Conservation (phyloP, 495 filamentous ascomycete genomes). For the Arthonia radiata region DNA sequence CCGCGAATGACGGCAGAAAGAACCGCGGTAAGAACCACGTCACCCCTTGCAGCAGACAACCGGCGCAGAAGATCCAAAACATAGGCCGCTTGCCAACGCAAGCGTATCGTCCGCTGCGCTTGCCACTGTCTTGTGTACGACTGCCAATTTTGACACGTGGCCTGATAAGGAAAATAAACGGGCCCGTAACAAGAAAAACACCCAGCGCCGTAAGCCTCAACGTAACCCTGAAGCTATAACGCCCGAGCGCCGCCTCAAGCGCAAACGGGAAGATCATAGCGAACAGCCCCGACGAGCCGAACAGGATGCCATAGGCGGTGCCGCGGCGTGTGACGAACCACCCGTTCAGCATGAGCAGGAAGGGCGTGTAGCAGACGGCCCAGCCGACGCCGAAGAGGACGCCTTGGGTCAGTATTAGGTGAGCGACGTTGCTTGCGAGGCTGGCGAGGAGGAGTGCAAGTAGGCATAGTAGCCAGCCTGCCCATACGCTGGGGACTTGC, state of each 20-base stretch:
- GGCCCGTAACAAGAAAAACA: slow-evolving; percentile 13
- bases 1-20: slow-evolving; percentile 8
- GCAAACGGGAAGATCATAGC: slow-evolving; percentile 15
- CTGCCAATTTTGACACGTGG: slow-evolving; percentile 17
- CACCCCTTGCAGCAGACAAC: slow-evolving; percentile 7
- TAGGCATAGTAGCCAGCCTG: slow-evolving; percentile 8
- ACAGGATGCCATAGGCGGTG: slow-evolving; percentile 19
- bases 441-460: slow-evolving; percentile 5
- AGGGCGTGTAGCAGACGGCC: slow-evolving; percentile 9
- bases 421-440: slow-evolving; percentile 6
- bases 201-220: slow-evolving; percentile 14
- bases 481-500: slow-evolving; percentile 3
- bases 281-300: slow-evolving; percentile 17
- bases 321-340: slow-evolving; percentile 16
- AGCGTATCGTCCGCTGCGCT: slow-evolving; percentile 1
- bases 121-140: background rate
- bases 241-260: slow-evolving; percentile 11
- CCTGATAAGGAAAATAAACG: slow-evolving; percentile 19
- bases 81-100: slow-evolving; percentile 8
- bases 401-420: slow-evolving; percentile 9
- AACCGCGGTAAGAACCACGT: slow-evolving; percentile 8
- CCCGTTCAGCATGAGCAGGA: slow-evolving; percentile 15
- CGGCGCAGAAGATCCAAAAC: slow-evolving; percentile 9
- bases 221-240: slow-evolving; percentile 13
- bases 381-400: slow-evolving; percentile 9